Base-by-base conservation (phyloP, 2,329 filamentous ascomycete genomes). In the Penicillium sp. region DNA sequence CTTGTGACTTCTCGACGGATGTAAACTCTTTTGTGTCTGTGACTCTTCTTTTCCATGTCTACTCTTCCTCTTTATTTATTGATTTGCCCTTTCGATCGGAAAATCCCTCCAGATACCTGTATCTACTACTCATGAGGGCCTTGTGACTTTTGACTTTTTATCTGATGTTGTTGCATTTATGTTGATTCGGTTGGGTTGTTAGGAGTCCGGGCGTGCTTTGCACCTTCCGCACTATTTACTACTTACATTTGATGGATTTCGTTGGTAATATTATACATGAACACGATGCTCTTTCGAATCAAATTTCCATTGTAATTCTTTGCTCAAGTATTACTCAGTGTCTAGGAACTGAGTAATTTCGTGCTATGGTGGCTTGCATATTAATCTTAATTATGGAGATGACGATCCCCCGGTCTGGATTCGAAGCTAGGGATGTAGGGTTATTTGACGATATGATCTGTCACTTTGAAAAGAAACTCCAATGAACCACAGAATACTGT, bases 61-160 rank as follows among this genome's bases (percentile, higher is more conserved):
- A 53, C 58, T 59, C 58, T 63, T 61, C 27, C 26, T 52, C 14
- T 52, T 56, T 53, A 50, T 53, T 55, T 53, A 37, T 55, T 58
- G 48, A 55, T 53, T 41, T 9, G 41, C 29, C 11, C 19, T 46
- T 22, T 37, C 7, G 16, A 31, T 10, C 41, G 43, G 45, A 43
- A 29, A 2, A 37, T 27, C 37, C 5, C 43, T 46, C 24, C 22
- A 52, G 52, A 61, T 59, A 56, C 49, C 44, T 61, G 56, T 61
- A 57, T 59, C 56, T 63, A 45, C 58, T 56, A 35, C 41, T 55
- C 56, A 63, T 59, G 55, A 53, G 53, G 52, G 53, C 46, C 72
- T 62, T 58, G 56, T 50, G 48, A 55, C 46, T 55, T 47, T 48
- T 55, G 22, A 16, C 21, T 39, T 55, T 37, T 47, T n/a, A 39